phyloP scores from a whole-genome alignment of 768 basidiomycete species.

The Vararia minispora region DNA sequence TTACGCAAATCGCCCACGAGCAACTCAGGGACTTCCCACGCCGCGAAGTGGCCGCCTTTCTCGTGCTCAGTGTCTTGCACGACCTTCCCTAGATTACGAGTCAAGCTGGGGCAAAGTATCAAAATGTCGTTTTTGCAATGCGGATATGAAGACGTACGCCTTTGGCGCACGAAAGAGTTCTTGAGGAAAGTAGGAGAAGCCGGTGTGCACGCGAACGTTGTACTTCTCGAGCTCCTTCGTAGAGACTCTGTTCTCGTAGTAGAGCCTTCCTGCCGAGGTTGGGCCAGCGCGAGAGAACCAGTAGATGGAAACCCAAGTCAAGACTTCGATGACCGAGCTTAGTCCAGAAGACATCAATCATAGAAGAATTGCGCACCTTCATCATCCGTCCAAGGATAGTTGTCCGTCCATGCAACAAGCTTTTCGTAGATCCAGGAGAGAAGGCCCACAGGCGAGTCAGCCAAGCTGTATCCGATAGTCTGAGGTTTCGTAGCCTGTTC shows the following conservation, averaged over 20 bases:
- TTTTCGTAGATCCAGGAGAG: conserved; percentile 30
- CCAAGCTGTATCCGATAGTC: conserved; percentile 35
- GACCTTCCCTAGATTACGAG: conserved; percentile 25
- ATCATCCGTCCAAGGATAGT: conserved; percentile 46
- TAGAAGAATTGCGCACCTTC: conserved; percentile 27
- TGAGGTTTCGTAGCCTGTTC: conserved; percentile 24
- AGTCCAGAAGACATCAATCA: not conserved
- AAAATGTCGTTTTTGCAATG: not conserved
- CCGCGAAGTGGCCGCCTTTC: conserved; percentile 49
- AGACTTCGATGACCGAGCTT: conserved; percentile 19
- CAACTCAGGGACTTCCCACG: conserved; percentile 35
- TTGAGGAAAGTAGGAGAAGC: conserved; percentile 21
- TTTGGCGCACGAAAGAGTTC: conserved; percentile 11
- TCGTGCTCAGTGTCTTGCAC: conserved; percentile 40
- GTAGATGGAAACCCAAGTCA: conserved; percentile 27
- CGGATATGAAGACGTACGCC: conserved; percentile 2
- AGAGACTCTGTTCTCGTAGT: conserved; percentile 18
- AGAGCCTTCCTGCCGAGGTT: conserved; percentile 20
- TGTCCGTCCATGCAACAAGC: conserved; percentile 25
- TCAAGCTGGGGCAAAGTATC: not conserved
- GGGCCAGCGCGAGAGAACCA: conserved; percentile 26
- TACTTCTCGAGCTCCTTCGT: not conserved
- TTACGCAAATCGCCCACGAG: conserved; percentile 39
- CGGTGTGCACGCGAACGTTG: conserved; percentile 15
- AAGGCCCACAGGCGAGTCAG: conserved; percentile 45